These are phyloP conservation scores for Ensete glaucum DNA, from an alignment of 176 grass and related monocot species.

Conservation along the genomic window DNA sequence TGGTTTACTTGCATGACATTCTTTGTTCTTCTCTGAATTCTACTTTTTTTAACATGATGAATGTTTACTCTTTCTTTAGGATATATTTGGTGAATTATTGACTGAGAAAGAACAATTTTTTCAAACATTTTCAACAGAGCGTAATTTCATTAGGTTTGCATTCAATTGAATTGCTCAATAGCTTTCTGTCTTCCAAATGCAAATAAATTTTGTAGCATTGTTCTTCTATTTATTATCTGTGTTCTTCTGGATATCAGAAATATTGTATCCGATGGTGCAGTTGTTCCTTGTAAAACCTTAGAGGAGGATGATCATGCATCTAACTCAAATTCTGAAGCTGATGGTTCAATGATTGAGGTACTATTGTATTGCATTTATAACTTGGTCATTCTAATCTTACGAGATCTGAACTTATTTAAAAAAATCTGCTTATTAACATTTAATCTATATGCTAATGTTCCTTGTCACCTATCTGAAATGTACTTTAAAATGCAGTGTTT, in stretches of 20 bases:
- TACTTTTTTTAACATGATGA: background rate
- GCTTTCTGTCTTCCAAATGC: background rate
- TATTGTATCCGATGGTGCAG: conserved; percentile 20
- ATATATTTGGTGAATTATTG: conserved; percentile 74
- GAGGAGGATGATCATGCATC: conserved; percentile 10
- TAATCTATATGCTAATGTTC: background rate
- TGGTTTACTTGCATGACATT: background rate
- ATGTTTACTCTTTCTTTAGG: conserved; percentile 26
- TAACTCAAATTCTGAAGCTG: conserved; percentile 12
- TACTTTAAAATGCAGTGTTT: background rate
- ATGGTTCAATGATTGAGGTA: conserved; percentile 43
- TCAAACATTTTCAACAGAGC: conserved; percentile 62
- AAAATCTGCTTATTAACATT: background rate
- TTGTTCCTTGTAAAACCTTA: conserved; percentile 19
- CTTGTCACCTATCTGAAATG: background rate
- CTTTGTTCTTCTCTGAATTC: background rate
- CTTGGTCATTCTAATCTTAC: background rate
- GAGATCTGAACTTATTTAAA: background rate
- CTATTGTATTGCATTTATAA: background rate
- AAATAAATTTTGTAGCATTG: background rate
- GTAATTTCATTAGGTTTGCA: conserved; percentile 41
- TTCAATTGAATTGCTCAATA: conserved; percentile 1
- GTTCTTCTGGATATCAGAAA: conserved; percentile 23
- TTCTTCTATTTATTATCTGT: background rate
- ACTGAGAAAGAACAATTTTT: conserved; percentile 82